These are phyloP conservation scores for Xylaria sp. DNA, from an alignment of 2,329 filamentous ascomycete species.

Conservation along the genomic window DNA sequence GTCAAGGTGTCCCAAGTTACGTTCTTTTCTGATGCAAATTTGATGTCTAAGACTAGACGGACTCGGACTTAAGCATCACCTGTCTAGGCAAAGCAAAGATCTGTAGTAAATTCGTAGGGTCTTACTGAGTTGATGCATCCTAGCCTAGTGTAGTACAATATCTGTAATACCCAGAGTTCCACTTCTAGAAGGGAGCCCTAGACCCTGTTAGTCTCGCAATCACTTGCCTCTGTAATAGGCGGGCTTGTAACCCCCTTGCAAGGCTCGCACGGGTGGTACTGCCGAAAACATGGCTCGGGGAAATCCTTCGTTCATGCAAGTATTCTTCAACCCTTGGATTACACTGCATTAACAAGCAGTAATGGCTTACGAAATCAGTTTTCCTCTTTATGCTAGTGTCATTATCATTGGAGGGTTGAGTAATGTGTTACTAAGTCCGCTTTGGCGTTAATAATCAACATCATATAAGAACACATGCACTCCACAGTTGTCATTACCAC, in stretches of 20 bases:
- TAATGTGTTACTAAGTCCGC: not conserved
- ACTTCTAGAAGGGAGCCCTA: not conserved
- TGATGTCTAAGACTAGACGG: not conserved
- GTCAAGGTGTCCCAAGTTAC: not conserved
- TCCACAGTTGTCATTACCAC: no score
- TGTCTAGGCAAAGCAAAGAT: not conserved
- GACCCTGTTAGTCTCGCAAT: not conserved
- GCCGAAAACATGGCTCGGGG: not conserved
- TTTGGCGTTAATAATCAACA: not conserved
- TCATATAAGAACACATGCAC: not conserved
- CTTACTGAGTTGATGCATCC: no score
- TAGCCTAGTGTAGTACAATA: not conserved
- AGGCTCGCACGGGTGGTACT: not conserved
- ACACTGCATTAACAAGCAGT: not conserved
- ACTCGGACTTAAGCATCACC: not conserved
- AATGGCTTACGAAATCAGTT: not conserved
- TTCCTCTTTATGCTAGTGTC: not conserved
- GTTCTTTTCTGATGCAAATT: not conserved
- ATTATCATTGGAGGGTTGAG: not conserved
- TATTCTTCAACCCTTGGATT: not conserved
- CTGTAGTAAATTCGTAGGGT: not conserved
- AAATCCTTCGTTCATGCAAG: conserved; percentile 10
- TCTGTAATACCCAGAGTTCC: not conserved
- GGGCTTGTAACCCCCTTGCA: not conserved
- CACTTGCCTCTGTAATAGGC: not conserved